These are phyloP conservation scores for Acanthamoeba triangularis DNA, from an alignment of 208 protist genomes.

Conservation along the genomic window DNA sequence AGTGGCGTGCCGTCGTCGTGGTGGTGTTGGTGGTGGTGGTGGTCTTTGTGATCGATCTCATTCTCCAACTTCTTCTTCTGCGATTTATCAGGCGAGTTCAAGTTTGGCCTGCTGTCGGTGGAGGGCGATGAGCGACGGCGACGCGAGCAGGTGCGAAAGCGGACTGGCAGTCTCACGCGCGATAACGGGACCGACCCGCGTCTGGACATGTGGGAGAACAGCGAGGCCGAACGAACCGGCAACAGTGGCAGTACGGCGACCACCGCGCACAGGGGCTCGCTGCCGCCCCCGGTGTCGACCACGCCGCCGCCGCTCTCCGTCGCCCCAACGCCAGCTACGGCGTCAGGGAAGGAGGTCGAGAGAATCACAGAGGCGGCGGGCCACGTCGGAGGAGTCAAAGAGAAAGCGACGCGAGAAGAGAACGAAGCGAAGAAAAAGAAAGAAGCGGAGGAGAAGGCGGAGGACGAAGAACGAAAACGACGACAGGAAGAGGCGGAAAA, in stretches of 20 bases:
- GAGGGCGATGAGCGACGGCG: conserved; percentile 42
- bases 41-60: too few species aligned
- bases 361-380: neutral
- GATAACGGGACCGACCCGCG: neutral
- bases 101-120: conserved; percentile 56
- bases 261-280: neutral
- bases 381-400: neutral
- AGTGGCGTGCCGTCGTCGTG: too few species aligned
- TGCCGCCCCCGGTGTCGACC: neutral
- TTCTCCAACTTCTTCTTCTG: neutral
- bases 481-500: neutral
- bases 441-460: neutral
- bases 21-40: too few species aligned
- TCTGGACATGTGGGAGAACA: neutral
- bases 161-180: neutral
- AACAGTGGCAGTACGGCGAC: neutral
- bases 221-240: neutral
- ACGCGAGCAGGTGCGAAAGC: neutral
- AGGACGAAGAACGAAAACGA: neutral
- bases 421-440: neutral
- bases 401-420: neutral
- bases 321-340: neutral
- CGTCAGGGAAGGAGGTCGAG: neutral
- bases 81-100: neutral
- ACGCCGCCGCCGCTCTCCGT: neutral